Base-by-base conservation (phyloP, 306 rosid species). In the Dalbergia cochinchinensis region DNA sequence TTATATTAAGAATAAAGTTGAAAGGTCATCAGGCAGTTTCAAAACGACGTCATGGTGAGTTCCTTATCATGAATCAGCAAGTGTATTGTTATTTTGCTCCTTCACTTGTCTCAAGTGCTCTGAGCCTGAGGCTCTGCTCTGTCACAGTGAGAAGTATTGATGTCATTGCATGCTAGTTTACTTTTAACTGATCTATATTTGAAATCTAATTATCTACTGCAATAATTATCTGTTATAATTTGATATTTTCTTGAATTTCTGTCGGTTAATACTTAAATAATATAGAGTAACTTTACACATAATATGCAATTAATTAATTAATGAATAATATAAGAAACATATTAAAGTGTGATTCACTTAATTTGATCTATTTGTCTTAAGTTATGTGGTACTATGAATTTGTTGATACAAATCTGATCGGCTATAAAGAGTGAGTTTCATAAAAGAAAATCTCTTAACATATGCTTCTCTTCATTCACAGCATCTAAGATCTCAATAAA, bases 11-110 rank as follows among this genome's bases (percentile, higher is more conserved):
- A 85, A 42, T 5, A 55, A 80, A 72, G 64, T 11, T 65, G 80
- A 89, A 58, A 77, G 76, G 82, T 57, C 71, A 14, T 65, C 88
- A 1, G 15, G 75, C 88, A 14, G 39, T 85, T 80, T 85, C 92
- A 65, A 88, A 85, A 83, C 78, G 86, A 63, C 97, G 91, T 63
- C 92, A 0, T 4, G 9, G 99, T 96, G 86, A 96, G 99, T 90
- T 83, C 75, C 58, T 69, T 81, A 74, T 74, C 77, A 74, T 37
- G 69, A 86, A 71, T 80, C 20, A 55, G 11, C 79, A 12, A 74
- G n/a, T 37, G 39, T 15, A 74, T 70, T 70, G 35, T 80, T 71
- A 16, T 26, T 78, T 82, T 57, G 19, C 47, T 73, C 64, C 47
- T 53, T 42, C 65, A 60, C 31, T 74, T 57, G 33, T 63, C 69